Evolutionary conservation across 1,284 basidiomycete genomes (phyloP).

Genomic region (Papiliotrema nemorosa): DNA sequence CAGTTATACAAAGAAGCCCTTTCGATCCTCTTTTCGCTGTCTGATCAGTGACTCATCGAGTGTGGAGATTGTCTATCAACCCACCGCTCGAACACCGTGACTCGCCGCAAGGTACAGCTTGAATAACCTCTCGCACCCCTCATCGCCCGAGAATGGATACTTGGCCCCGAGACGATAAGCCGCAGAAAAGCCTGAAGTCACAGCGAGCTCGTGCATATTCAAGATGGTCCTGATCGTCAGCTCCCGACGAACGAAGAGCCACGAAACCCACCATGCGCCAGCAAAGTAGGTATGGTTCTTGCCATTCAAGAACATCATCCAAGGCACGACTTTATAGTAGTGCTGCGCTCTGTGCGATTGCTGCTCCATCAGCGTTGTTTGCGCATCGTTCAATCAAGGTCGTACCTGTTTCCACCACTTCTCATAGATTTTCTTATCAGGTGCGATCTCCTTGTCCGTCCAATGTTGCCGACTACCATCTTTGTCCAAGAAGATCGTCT

Average conservation of each 20-base stretch:
- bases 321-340: slow-evolving; percentile 6
- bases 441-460: slow-evolving; percentile 6
- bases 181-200: slow-evolving; percentile 4
- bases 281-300: slow-evolving; percentile 8
- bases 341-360: slow-evolving; percentile 8
- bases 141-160: slow-evolving; percentile 2
- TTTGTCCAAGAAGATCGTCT: slow-evolving; percentile 14
- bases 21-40: slow-evolving; percentile 3
- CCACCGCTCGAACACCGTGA: slow-evolving; percentile 5
- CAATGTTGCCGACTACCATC: slow-evolving; percentile 5
- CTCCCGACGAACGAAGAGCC: not conserved
- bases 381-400: not conserved
- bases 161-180: slow-evolving; percentile 5
- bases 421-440: slow-evolving; percentile 6
- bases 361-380: not conserved
- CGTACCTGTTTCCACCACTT: slow-evolving; percentile 10
- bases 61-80: not conserved
- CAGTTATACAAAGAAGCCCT: slow-evolving; percentile 2
- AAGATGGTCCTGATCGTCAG: slow-evolving; percentile 3
- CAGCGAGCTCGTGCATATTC: slow-evolving; percentile 7
- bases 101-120: slow-evolving; percentile 6
- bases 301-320: slow-evolving; percentile 9
- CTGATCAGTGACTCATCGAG: not conserved
- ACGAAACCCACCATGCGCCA: not conserved
- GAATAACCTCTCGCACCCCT: slow-evolving; percentile 5